phyloP scores from a whole-genome alignment of 257 asterid species.

The Jasminum sambac region DNA sequence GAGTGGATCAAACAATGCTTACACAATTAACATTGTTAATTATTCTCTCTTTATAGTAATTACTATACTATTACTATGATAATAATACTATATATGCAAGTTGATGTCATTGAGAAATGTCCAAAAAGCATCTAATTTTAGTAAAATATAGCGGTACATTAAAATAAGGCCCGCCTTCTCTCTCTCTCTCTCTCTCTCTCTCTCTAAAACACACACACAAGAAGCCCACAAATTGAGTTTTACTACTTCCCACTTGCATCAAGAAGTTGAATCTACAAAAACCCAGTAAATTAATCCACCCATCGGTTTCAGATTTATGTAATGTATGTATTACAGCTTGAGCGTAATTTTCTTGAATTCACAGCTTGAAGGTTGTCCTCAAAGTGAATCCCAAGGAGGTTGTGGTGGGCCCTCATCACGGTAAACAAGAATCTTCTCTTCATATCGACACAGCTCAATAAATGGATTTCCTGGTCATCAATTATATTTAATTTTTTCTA shows the following conservation, averaged over 20 bases:
- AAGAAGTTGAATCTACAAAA: not conserved
- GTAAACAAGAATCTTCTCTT: conserved; percentile 31
- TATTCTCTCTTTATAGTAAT: not conserved
- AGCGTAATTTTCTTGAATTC: not conserved
- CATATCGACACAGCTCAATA: conserved; percentile 18
- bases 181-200: not conserved
- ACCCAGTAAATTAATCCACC: not conserved
- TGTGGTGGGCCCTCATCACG: conserved; percentile 27
- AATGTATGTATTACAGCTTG: no score
- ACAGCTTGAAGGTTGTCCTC: not conserved
- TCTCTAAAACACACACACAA: not conserved
- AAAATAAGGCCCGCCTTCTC: not conserved
- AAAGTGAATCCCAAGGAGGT: conserved; percentile 27
- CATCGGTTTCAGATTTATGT: not conserved
- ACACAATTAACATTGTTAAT: conserved; percentile 21
- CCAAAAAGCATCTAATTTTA: conserved; percentile 27
- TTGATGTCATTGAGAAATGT: conserved; percentile 25
- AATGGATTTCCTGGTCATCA: not conserved
- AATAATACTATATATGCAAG: conserved; percentile 24
- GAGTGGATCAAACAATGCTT: conserved; percentile 14
- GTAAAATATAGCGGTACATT: conserved; percentile 21
- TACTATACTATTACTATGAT: not conserved
- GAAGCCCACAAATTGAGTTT: not conserved
- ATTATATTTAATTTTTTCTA: not conserved
- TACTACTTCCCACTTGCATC: not conserved